Conservation (phyloP, 2,329 filamentous ascomycete genomes). For the Talaromyces funiculosus region DNA sequence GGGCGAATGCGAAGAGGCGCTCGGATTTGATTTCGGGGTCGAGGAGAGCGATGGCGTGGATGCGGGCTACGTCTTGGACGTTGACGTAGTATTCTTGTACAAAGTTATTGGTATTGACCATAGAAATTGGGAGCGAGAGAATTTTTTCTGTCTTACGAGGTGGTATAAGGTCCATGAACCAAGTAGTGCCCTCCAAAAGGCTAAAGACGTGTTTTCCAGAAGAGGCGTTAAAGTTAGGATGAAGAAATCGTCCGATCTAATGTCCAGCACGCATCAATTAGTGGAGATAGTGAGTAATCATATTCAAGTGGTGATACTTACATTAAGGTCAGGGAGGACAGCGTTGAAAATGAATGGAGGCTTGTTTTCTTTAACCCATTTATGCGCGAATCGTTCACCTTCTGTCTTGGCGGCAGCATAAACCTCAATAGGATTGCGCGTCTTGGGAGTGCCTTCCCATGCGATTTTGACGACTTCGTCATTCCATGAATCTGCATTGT, state of each 20-base stretch:
- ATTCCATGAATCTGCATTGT: slow-evolving; percentile 4
- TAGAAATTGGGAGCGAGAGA: not conserved
- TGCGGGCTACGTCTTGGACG: slow-evolving; percentile 42
- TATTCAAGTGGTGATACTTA: slow-evolving; percentile 12
- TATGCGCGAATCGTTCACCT: slow-evolving; percentile 42
- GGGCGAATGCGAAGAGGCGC: slow-evolving; percentile 49
- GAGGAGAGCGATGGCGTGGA: slow-evolving; percentile 50
- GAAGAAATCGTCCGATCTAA: not conserved
- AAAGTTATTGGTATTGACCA: not conserved
- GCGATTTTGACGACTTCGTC: not conserved
- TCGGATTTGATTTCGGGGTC: slow-evolving; percentile 41
- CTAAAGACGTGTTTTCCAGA: not conserved
- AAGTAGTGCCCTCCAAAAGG: not conserved
- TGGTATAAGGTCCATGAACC: not conserved
- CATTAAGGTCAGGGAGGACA: slow-evolving; percentile 28
- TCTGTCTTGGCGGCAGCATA: slow-evolving; percentile 45
- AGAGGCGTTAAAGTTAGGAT: not conserved
- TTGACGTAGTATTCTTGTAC: slow-evolving; percentile 39
- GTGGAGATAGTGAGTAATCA: no score
- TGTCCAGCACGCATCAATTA: not conserved
- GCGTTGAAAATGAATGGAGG: slow-evolving; percentile 40
- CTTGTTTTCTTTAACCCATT: slow-evolving; percentile 39
- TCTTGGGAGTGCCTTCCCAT: slow-evolving; percentile 21
- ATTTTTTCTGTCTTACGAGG: not conserved
- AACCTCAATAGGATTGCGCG: slow-evolving; percentile 19